phyloP scores from a whole-genome alignment of 176 grass and related monocot genomes.

The Poa annua region DNA sequence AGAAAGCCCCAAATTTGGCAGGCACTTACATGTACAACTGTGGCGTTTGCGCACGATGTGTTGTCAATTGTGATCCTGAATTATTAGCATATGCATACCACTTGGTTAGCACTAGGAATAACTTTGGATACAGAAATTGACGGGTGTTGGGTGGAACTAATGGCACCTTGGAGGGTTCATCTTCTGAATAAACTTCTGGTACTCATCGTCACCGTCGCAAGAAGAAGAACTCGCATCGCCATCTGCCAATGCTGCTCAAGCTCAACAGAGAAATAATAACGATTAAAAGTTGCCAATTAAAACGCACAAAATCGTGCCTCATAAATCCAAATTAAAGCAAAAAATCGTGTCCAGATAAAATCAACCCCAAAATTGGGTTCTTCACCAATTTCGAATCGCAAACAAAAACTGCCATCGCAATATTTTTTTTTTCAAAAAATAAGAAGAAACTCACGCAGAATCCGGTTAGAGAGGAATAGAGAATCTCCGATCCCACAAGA shows the following conservation, averaged over 20 bases:
- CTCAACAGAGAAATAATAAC: not conserved
- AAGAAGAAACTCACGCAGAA: not conserved
- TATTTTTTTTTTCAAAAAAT: not conserved
- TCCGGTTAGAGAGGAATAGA: not conserved
- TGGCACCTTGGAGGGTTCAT: conserved; percentile 95
- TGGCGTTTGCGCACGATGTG: conserved; percentile 67
- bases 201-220: conserved; percentile 78
- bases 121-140: conserved; percentile 6
- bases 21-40: conserved; percentile 69
- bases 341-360: not conserved
- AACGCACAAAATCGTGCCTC: not conserved
- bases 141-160: not conserved
- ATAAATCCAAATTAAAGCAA: not conserved
- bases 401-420: not conserved
- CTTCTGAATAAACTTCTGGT: conserved; percentile 90
- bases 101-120: conserved; percentile 7
- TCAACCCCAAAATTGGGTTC: not conserved
- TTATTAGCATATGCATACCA: conserved; percentile 18
- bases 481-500: not conserved
- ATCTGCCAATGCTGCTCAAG: conserved; percentile 45
- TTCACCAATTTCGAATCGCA: not conserved
- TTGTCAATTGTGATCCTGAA: conserved; percentile 87
- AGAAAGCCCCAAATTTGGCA: not conserved
- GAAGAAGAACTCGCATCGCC: conserved; percentile 63
- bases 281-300: not conserved